Evolutionary conservation across 352 stramenopile genomes (phyloP).

Genomic region (Aphanomyces astaci): DNA sequence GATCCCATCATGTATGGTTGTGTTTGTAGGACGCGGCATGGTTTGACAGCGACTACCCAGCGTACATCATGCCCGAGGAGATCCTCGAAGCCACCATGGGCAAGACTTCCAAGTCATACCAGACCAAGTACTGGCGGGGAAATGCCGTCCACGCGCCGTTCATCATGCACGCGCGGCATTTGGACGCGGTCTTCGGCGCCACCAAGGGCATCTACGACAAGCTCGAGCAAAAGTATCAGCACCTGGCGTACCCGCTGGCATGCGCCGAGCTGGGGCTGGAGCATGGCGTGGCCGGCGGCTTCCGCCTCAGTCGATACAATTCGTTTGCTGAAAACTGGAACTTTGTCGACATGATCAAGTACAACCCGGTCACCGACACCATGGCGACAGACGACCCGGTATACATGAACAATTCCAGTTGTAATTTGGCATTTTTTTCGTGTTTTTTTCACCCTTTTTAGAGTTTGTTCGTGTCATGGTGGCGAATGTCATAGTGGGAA

Average conservation of each 20-base stretch:
- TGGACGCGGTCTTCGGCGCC: conserved; percentile 43
- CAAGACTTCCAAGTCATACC: conserved; percentile 30
- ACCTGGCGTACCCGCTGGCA: conserved; percentile 62
- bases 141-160: conserved; percentile 68
- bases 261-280: conserved; percentile 43
- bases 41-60: conserved; percentile 46
- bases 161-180: conserved; percentile 46
- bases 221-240: conserved; percentile 40
- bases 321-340: conserved; percentile 85
- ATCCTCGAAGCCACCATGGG: conserved; percentile 8
- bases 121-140: conserved; percentile 56
- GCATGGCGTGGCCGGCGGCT: conserved; percentile 58
- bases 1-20: background rate
- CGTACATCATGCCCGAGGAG: conserved; percentile 32
- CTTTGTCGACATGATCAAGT: conserved; percentile 69
- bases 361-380: conserved; percentile 59
- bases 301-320: conserved; percentile 69
- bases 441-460: no score
- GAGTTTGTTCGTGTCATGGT: no score
- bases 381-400: conserved; percentile 32
- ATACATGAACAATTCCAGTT: no score
- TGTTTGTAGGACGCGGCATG: conserved; percentile 53
- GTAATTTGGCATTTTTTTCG: no score
- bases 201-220: conserved; percentile 45
- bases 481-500: no score